These are phyloP conservation scores for Suaeda aralocaspica DNA, from an alignment of 148 eudicot species.

Conservation along the genomic window DNA sequence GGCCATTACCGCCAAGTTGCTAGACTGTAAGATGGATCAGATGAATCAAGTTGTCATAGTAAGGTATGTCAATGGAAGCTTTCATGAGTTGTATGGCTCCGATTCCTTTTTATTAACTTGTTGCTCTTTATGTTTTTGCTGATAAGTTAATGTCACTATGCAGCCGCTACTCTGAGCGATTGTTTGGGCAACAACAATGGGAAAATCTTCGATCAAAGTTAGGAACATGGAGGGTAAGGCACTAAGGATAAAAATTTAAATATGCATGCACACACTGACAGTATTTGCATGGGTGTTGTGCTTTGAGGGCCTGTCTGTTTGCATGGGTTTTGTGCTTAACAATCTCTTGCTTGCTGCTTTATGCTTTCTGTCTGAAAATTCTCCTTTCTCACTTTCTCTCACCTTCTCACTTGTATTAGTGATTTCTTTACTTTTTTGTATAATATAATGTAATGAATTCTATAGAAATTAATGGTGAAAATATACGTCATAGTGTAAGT, in stretches of 20 bases:
- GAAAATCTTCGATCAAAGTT: conserved; percentile 63
- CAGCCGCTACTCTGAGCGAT: conserved; percentile 77
- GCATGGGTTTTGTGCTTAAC: no score
- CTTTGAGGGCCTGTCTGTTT: not conserved
- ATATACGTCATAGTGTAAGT: no score
- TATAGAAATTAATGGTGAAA: no score
- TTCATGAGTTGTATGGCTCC: not conserved
- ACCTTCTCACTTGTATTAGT: no score
- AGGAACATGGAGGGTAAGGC: conserved; percentile 76
- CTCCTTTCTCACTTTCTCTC: no score
- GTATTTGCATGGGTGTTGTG: no score
- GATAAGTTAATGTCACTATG: conserved; percentile 17
- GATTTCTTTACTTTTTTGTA: no score
- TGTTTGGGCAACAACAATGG: conserved; percentile 85
- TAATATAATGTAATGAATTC: no score
- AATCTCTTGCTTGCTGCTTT: no score
- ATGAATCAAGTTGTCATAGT: conserved; percentile 74
- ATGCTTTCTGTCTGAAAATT: no score
- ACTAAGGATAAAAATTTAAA: conserved; percentile 1
- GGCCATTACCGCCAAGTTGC: conserved; percentile 75
- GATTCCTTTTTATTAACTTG: not conserved
- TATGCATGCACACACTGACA: not conserved
- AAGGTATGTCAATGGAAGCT: conserved; percentile 42
- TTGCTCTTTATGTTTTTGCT: not conserved
- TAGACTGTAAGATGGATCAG: conserved; percentile 93